Base-by-base conservation (phyloP, 1,139 yeast species). In the Zygoascus sp. region DNA sequence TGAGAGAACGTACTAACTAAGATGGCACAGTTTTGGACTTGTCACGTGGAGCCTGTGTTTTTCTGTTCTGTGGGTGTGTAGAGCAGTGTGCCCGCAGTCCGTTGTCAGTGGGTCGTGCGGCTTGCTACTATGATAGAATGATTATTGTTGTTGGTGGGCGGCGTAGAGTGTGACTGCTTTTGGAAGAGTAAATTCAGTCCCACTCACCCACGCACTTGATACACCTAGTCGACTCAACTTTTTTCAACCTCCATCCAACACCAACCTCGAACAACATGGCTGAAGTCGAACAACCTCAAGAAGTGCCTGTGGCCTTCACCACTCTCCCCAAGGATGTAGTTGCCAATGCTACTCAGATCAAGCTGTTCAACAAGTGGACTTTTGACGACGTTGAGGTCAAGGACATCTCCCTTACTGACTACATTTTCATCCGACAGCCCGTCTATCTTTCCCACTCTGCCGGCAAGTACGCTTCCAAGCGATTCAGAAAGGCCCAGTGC, bases 401-500 rank as follows among this genome's bases (percentile, higher is more conserved):
- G 83, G 99, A 94, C 74, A 85, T 94, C 70, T 92, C 98, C 60
- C 82, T 94, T 73, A 92, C 92, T 69, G 98, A 92, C 78, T 92
- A 94, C 94, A 78, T 92, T 67, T 97, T 90, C 80, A 79, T 92
- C 77, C 85, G 95, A 76, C 87, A 85, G 75, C 97, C 98, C 73
- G 95, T 89, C 68, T 92, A 90, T 70, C 95, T 90, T 60, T 80
- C 97, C 67, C 98, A 94, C 95, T 89, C 97, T 67, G 97, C 98
- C 66, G 98, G 98, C 75, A 90, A 97, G 79, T 94, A 90, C 80
- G 98, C 97, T 70, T 75, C 89, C 78, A 92, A 92, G 88, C 90
- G 98, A 80, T 94, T 94, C 87, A 90, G 97, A 85, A 94, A 94
- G 86, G 95, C 98, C 64, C 97, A 92, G 83, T 90, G 97, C 80